Base-by-base conservation (phyloP, 1,284 basidiomycete species). In the Inonotus hispidus region DNA sequence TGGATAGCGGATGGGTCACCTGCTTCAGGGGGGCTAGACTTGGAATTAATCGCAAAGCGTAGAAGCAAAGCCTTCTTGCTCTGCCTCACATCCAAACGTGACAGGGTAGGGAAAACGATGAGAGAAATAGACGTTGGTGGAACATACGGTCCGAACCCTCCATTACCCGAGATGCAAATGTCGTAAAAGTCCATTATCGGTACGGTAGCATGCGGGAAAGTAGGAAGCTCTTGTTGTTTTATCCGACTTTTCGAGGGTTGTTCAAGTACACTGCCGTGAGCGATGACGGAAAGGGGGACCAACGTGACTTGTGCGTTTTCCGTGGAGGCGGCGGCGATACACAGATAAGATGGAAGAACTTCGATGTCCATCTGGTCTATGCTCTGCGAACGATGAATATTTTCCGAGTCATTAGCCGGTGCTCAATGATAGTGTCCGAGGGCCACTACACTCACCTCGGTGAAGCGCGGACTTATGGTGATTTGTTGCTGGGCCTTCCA, bases 171-270 rank as follows among this genome's bases (percentile, higher is more conserved):
- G 29, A 64, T 64, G 21, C 38, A 53, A 21, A 64, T 60, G 35
- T 64, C 63, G 38, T 63, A 63, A 21, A 60, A 60, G 43, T 63
- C 62, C 62, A 63, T 63, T 14, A 59, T 43, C 6, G 62, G 62
- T 11, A 57, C 58, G 11, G 27, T 25, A 1, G 41, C 50, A 23
- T 35, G 19, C 23, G 58, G 58, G 43, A 63, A 63, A 8, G 29
- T 27, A 8, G 62, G 62, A 23, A 63, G 58, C 4, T 38, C n/a
- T 3, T 29, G 35, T 27, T 56, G 58, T 35, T 63, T 63, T 13
- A 43, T 38, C 47, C 16, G 39, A 46, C 62, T 63, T 2, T 35
- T 23, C 16, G 14, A 27, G 29, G 62, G 58, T 38, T 56, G 47
- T 29, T 60, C 62, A 38, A 60, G 47, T 41, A 56, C 39, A 5